These are phyloP conservation scores for Cornus florida DNA, from an alignment of 148 eudicot species.

Conservation along the genomic window DNA sequence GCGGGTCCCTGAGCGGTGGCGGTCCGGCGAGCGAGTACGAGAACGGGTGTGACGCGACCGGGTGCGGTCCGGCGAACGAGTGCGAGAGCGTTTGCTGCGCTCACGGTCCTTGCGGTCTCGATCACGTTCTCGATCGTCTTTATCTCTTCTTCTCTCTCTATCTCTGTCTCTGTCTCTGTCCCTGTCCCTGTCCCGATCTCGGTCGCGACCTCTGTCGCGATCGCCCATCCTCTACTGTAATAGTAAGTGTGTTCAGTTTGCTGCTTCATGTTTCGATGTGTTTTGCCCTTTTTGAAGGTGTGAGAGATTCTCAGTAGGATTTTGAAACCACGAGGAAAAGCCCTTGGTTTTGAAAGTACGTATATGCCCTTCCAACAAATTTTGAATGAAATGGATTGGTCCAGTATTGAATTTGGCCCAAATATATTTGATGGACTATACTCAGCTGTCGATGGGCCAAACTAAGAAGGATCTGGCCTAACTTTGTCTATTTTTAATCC, in stretches of 20 bases:
- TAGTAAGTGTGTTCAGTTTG: not conserved
- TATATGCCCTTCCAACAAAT: too few species aligned
- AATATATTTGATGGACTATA: too few species aligned
- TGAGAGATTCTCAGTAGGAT: not conserved
- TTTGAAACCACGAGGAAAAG: not conserved
- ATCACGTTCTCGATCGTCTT: constrained; percentile 38
- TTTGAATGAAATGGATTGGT: too few species aligned
- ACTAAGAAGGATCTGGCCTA: too few species aligned
- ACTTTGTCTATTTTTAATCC: too few species aligned
- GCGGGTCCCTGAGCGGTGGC: constrained; percentile 50
- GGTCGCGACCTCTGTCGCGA: constrained; percentile 29
- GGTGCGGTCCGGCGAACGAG: constrained; percentile 32
- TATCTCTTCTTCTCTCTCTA: constrained; percentile 14
- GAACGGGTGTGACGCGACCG: constrained; percentile 30
- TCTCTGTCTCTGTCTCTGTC: constrained; percentile 27
- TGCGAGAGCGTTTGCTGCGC: constrained; percentile 36
- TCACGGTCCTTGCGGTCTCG: constrained; percentile 45
- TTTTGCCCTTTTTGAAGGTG: not conserved
- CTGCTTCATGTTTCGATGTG: not conserved
- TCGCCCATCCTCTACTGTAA: constrained; percentile 28
- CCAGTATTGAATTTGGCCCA: too few species aligned
- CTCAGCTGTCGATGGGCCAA: too few species aligned
- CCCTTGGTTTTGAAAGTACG: not conserved
- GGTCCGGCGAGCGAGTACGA: constrained; percentile 48
- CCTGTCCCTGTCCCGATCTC: constrained; percentile 23